Evolutionary conservation across 2,329 filamentous ascomycete species (phyloP).

Genomic region (Hymenoscyphus salicellus): DNA sequence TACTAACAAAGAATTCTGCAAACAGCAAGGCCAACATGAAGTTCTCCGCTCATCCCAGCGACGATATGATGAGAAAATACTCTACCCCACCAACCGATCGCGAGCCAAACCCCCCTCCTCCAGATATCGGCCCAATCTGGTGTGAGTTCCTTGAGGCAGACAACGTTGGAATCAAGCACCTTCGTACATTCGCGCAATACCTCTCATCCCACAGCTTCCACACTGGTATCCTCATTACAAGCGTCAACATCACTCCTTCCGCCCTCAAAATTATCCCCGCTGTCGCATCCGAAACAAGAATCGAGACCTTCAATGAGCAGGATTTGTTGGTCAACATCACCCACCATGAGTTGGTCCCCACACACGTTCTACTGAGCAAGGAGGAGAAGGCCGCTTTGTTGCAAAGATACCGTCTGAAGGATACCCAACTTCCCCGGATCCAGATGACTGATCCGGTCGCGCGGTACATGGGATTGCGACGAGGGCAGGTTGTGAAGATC

Average conservation of each 20-base stretch:
- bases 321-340: constrained; percentile 98
- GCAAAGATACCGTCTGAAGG: constrained; percentile 89
- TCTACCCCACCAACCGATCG: constrained; percentile 66
- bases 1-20: constrained; percentile 9
- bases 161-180: constrained; percentile 84
- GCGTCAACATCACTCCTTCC: constrained; percentile 76
- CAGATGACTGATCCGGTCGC: constrained; percentile 89
- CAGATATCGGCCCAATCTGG: constrained; percentile 84
- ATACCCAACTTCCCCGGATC: constrained; percentile 93
- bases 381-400: constrained; percentile 87
- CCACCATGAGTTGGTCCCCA: constrained; percentile 92
- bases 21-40: constrained; percentile 76
- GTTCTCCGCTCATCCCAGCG: constrained; percentile 82
- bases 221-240: constrained; percentile 86
- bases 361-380: constrained; percentile 82
- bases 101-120: constrained; percentile 64
- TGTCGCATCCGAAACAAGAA: constrained; percentile 70
- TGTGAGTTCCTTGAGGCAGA: constrained; percentile 84
- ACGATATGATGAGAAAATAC: constrained; percentile 81
- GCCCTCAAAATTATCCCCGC: constrained; percentile 83
- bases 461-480: constrained; percentile 82
- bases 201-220: constrained; percentile 77
- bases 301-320: constrained; percentile 94
- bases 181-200: constrained; percentile 83
- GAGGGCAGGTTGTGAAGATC: constrained; percentile 97